Percentiles rank a stretch among this genome's conserved stretches.
phyloP scores from a whole-genome alignment of 768 basidiomycete species.

The Hericium alpestre region DNA sequence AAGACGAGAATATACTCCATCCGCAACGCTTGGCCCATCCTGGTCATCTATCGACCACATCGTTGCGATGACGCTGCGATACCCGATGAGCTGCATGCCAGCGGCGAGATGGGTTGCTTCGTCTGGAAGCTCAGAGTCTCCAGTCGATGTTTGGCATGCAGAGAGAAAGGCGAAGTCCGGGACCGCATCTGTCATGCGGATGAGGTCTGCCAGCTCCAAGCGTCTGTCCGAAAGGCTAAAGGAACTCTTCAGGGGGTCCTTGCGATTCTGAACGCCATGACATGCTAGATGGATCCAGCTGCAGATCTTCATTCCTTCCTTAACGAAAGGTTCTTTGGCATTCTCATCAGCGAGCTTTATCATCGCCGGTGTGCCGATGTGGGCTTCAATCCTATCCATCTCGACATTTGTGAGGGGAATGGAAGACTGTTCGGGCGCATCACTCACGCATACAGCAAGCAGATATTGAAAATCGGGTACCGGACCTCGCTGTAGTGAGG shows the following conservation, averaged over 20 bases:
- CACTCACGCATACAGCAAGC: too few relatives aligned
- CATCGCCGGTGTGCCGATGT: too few relatives aligned
- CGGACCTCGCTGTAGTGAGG: too few relatives aligned
- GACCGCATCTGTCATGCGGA: neutral
- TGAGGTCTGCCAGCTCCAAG: neutral
- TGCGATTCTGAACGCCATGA: neutral
- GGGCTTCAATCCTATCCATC: too few relatives aligned
- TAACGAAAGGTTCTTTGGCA: too few relatives aligned
- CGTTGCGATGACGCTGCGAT: slow-evolving; percentile 6
- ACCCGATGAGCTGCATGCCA: slow-evolving; percentile 11
- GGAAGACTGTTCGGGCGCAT: too few relatives aligned
- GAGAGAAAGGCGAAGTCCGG: neutral
- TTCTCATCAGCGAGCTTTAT: too few relatives aligned
- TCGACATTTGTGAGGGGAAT: too few relatives aligned
- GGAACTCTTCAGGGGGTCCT: neutral
- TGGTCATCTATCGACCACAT: slow-evolving; percentile 9
- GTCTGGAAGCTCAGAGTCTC: neutral
- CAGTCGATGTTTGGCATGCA: neutral
- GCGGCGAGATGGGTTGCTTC: slow-evolving; percentile 11
- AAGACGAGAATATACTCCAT: slow-evolving; percentile 2
- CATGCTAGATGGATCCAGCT: too few relatives aligned
- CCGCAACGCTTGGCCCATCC: slow-evolving; percentile 2
- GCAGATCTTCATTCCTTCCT: too few relatives aligned
- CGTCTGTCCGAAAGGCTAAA: neutral
- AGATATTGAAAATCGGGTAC: too few relatives aligned